A percentile compares a stretch with the other conserved stretches of the same genome.
Evolutionary conservation across 2,329 filamentous ascomycete genomes (phyloP).

Genomic region (Colletotrichum australisinense): DNA sequence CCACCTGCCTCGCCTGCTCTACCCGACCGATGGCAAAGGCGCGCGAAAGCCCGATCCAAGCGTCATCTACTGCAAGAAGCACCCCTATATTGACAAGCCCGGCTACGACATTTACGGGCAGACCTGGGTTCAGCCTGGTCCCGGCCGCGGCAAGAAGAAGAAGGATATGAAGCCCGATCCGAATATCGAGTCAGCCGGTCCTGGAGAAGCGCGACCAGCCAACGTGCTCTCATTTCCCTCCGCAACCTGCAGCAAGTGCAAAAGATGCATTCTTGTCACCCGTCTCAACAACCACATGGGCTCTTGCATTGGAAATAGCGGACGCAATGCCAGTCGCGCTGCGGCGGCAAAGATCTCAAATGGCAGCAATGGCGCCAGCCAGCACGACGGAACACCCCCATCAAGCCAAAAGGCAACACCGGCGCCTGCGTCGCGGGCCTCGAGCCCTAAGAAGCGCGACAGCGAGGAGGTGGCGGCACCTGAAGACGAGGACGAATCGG

Average conservation of each 20-base stretch:
- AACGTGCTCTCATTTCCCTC: slow-evolving; percentile 74
- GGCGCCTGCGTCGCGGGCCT: slow-evolving; percentile 62
- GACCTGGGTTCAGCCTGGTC: slow-evolving; percentile 79
- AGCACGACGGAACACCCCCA: slow-evolving; percentile 68
- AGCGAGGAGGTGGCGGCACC: slow-evolving; percentile 59
- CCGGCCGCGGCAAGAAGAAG: slow-evolving; percentile 81
- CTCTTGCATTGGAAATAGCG: slow-evolving; percentile 74
- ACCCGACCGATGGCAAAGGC: slow-evolving; percentile 78
- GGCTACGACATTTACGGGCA: slow-evolving; percentile 87
- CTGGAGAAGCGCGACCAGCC: slow-evolving; percentile 64
- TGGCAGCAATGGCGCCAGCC: slow-evolving; percentile 60
- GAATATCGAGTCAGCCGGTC: slow-evolving; percentile 58
- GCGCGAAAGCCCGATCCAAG: slow-evolving; percentile 73
- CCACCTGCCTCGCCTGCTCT: slow-evolving; percentile 77
- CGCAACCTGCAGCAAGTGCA: slow-evolving; percentile 75
- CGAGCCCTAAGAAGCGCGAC: slow-evolving; percentile 68
- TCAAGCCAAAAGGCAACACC: slow-evolving; percentile 74
- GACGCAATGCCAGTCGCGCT: slow-evolving; percentile 70
- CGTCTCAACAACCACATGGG: slow-evolving; percentile 77
- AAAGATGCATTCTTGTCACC: slow-evolving; percentile 73
- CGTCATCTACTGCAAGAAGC: slow-evolving; percentile 81
- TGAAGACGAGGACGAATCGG: slow-evolving; percentile 64
- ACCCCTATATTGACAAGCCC: slow-evolving; percentile 80
- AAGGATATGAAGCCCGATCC: slow-evolving; percentile 75
- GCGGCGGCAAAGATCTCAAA: slow-evolving; percentile 74